A percentile compares a stretch with the other conserved stretches of the same genome.
Evolutionary conservation across 2,329 filamentous ascomycete species (phyloP).

Genomic region (Paraphaeosphaeria sporulosa): DNA sequence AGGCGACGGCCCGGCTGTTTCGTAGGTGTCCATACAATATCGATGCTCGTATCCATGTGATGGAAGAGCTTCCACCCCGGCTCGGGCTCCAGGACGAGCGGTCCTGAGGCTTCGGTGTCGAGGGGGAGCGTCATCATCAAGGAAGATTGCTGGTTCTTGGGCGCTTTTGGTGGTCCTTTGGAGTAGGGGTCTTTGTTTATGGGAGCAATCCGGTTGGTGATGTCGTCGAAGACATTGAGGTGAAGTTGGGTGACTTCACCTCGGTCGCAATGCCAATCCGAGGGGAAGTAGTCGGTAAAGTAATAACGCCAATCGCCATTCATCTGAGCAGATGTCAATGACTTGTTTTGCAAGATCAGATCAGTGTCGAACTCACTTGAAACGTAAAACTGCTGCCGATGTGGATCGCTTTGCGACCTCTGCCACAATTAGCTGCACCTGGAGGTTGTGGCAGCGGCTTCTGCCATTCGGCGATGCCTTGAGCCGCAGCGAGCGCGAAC

Average conservation of each 20-base stretch:
- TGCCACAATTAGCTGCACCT: constrained; percentile 13
- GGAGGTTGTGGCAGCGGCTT: constrained; percentile 14
- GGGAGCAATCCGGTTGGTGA: constrained; percentile 15
- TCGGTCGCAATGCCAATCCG: constrained; percentile 13
- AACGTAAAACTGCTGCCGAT: constrained; percentile 16
- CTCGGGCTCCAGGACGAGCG: constrained; percentile 15
- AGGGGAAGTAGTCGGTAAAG: constrained; percentile 17
- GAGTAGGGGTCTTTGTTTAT: neutral
- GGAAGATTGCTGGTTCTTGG: constrained; percentile 13
- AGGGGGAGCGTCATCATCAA: constrained; percentile 16
- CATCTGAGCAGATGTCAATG: constrained; percentile 4
- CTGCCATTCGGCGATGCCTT: constrained; percentile 18
- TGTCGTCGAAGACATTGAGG: constrained; percentile 13
- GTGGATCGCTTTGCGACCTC: constrained; percentile 12
- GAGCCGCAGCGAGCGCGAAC: constrained; percentile 7
- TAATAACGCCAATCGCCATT: constrained; percentile 21
- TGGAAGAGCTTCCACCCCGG: constrained; percentile 19
- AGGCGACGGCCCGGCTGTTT: constrained; percentile 12
- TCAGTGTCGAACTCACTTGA: constrained; percentile 5
- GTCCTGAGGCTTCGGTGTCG: constrained; percentile 17
- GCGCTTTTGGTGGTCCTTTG: constrained; percentile 5
- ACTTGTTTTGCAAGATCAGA: neutral
- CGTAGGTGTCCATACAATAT: constrained; percentile 12
- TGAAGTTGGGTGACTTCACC: constrained; percentile 16
- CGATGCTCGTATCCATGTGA: constrained; percentile 18